phyloP scores from a whole-genome alignment of 2,329 filamentous ascomycete species.

The Aspergillus clavatus region DNA sequence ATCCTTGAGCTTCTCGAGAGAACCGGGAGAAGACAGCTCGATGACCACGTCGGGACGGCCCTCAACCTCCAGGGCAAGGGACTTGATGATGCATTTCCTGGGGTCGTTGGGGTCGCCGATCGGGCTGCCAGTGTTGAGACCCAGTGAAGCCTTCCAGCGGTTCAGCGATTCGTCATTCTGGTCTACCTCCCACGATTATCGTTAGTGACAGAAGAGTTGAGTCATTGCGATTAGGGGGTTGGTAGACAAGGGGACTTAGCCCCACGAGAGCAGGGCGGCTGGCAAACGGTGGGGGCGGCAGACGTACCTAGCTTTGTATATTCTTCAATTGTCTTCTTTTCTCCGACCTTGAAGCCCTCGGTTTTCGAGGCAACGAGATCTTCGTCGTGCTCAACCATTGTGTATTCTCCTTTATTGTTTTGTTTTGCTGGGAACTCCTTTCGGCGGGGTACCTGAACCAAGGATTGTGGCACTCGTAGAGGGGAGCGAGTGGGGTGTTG shows the following conservation, averaged over 20 bases:
- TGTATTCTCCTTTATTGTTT: conserved; percentile 24
- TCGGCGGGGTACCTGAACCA: conserved; percentile 15
- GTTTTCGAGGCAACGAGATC: conserved; percentile 84
- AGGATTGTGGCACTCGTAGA: not conserved
- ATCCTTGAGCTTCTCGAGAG: conserved; percentile 73
- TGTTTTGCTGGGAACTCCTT: conserved; percentile 2
- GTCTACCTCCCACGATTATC: conserved; percentile 42
- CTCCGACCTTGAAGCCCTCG: conserved; percentile 94
- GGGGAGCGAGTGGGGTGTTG: not conserved
- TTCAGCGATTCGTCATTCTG: conserved; percentile 86
- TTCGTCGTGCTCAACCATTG: conserved; percentile 68
- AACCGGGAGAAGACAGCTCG: conserved; percentile 70
- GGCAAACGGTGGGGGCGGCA: not conserved
- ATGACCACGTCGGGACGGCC: conserved; percentile 83
- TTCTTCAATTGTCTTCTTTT: conserved; percentile 96
- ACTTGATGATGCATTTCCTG: conserved; percentile 87
- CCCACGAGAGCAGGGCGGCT: not conserved
- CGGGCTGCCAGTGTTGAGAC: conserved; percentile 66
- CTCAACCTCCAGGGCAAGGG: conserved; percentile 79
- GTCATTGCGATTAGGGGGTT: not conserved
- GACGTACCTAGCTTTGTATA: conserved; percentile 85
- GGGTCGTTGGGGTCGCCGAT: conserved; percentile 74
- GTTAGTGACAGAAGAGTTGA: not conserved
- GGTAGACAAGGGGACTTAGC: not conserved
- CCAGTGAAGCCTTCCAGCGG: conserved; percentile 95